Evolutionary conservation across 306 rosid genomes (phyloP).

Genomic region (Quercus agrifolia): DNA sequence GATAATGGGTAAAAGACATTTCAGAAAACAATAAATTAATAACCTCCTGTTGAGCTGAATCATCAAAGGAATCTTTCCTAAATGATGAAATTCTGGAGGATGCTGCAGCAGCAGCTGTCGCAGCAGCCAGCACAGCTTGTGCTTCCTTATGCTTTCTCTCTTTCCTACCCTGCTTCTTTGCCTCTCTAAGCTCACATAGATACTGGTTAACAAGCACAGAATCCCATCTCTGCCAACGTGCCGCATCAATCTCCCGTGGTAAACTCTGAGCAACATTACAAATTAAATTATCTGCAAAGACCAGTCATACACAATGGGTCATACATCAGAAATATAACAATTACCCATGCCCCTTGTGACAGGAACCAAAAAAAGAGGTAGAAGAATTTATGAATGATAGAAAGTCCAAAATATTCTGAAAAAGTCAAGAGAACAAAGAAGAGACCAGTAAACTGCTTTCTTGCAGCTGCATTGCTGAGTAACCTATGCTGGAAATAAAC

Average conservation of each 20-base stretch:
- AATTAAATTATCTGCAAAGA: slow-evolving; percentile 64
- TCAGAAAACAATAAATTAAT: slow-evolving; percentile 6
- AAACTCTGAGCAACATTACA: slow-evolving; percentile 57
- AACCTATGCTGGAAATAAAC: slow-evolving; percentile 71
- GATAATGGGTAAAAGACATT: background rate
- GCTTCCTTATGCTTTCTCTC: slow-evolving; percentile 96
- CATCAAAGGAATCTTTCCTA: slow-evolving; percentile 80
- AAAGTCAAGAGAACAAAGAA: slow-evolving; percentile 14
- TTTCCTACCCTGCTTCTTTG: slow-evolving; percentile 93
- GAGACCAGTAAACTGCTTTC: slow-evolving; percentile 63
- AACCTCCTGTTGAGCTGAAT: slow-evolving; percentile 73
- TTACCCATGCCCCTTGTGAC: background rate
- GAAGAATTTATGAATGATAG: background rate
- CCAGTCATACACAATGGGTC: background rate
- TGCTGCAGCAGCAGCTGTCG: slow-evolving; percentile 97
- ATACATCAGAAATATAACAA: background rate
- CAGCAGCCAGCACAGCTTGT: slow-evolving; percentile 97
- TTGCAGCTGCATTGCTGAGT: slow-evolving; percentile 56
- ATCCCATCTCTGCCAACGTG: slow-evolving; percentile 75
- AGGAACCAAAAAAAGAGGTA: background rate
- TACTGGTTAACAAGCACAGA: slow-evolving; percentile 78
- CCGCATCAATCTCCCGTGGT: slow-evolving; percentile 68
- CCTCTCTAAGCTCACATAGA: slow-evolving; percentile 80
- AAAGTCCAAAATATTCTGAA: slow-evolving; percentile 2
- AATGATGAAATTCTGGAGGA: slow-evolving; percentile 85